Percentiles rank a stretch among this genome's conserved stretches.
Conservation (phyloP, 441 rosid species). For the Euphorbia schlechtendalii region DNA sequence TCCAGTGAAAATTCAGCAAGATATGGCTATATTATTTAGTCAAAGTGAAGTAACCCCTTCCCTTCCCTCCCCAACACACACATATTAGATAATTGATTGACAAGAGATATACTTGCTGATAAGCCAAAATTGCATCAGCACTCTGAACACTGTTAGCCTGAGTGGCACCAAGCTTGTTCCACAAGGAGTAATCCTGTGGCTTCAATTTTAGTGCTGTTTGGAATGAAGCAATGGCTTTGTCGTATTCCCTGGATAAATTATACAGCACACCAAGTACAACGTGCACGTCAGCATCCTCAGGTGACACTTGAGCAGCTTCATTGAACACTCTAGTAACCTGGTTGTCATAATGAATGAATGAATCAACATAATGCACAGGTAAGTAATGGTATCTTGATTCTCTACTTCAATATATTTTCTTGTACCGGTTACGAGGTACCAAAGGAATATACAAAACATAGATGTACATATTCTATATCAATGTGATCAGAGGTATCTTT, state of each 20-base stretch:
- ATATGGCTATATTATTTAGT: background rate
- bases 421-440: no score
- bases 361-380: no score
- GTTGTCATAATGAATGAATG: no score
- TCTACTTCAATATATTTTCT: background rate
- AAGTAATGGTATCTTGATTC: background rate
- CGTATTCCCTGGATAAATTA: constrained; percentile 87
- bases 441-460: no score
- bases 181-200: constrained; percentile 95
- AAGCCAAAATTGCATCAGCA: constrained; percentile 95
- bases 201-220: constrained; percentile 76
- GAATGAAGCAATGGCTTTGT: constrained; percentile 80
- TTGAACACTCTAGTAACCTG: constrained; percentile 71
- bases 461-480: no score
- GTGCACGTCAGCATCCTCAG: constrained; percentile 95
- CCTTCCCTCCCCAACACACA: background rate
- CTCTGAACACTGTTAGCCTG: constrained; percentile 98
- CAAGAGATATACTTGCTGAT: constrained; percentile 57
- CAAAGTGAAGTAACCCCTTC: background rate
- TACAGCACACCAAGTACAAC: constrained; percentile 87
- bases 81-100: background rate
- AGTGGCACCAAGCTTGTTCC: constrained; percentile 99
- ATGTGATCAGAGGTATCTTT: no score
- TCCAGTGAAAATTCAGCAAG: background rate
- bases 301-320: constrained; percentile 86